Evolutionary conservation across 441 rosid species (phyloP), one percentile per base, ranked within the genome.

Genomic region (Brassica balearica): DNA sequence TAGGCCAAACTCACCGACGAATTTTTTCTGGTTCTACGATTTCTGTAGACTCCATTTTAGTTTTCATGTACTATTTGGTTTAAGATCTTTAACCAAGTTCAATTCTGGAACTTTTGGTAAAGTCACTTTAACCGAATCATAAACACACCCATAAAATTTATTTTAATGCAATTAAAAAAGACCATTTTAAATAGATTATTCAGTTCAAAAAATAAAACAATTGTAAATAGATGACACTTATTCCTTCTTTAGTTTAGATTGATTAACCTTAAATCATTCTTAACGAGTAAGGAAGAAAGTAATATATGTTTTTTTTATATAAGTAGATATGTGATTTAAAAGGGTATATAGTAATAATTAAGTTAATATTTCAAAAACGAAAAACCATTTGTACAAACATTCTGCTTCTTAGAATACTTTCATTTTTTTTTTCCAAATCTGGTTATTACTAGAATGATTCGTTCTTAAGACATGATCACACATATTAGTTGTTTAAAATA

Each of bases 181-280:
- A 53, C 58, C 15, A 15, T 15, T 53, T 10, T 15, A 15, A 15
- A 53, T 53, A 53, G 9, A 53, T 15, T n/a, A 51, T 53, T 53
- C 0, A 0, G 1, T 53, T 53, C 20, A 15, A 0, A 51, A 51
- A 51, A 14, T 6, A 51, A 51, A 53, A 53, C 19, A 51, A 51
- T 15, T 53, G 59, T 53, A 53, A 53, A 15, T 53, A 53, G 10
- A 53, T 53, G 22, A 53, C 3, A 51, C 8, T 0, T 53, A 53
- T 53, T 53, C 59, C 10, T 53, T 53, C 59, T 15, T 53, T 53
- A 53, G 19, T 53, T 43, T 53, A 15, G 59, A 53, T 53, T 53
- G 59, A 53, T 53, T 53, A 7, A 53, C 59, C 59, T 53, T 53
- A 53, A 7, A 53, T 53, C 22, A 53, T 60, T 59, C 34, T 60